Percentiles rank a stretch among this genome's conserved stretches.
Conservation (phyloP, 2,329 filamentous ascomycete genomes). For the Ilyonectria mors-panacis region DNA sequence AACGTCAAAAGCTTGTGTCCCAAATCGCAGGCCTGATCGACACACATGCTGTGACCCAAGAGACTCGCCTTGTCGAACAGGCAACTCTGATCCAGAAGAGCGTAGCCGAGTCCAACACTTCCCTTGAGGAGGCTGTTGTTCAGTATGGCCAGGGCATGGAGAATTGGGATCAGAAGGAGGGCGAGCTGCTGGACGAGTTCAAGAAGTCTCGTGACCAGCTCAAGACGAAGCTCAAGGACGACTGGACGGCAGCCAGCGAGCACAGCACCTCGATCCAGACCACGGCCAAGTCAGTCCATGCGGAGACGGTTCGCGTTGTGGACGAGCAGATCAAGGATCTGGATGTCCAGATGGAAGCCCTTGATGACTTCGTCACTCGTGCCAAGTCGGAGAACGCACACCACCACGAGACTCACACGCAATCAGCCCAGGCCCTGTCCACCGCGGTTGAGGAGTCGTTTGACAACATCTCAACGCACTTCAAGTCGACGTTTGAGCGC, state of each 20-base stretch:
- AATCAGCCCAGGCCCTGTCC: slow-evolving; percentile 77
- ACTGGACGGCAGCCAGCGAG: slow-evolving; percentile 85
- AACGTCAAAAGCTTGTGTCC: slow-evolving; percentile 80
- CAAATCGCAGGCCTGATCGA: slow-evolving; percentile 86
- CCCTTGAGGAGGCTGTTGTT: slow-evolving; percentile 75
- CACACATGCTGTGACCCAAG: slow-evolving; percentile 80
- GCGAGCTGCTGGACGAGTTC: slow-evolving; percentile 78
- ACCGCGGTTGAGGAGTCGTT: slow-evolving; percentile 81
- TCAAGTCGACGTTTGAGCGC: slow-evolving; percentile 77
- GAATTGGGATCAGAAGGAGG: slow-evolving; percentile 79
- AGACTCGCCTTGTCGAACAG: slow-evolving; percentile 76
- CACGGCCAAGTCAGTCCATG: slow-evolving; percentile 89
- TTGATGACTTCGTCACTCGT: slow-evolving; percentile 91
- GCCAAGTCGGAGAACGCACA: slow-evolving; percentile 85
- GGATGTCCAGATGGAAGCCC: slow-evolving; percentile 86
- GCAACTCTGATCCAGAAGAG: slow-evolving; percentile 75
- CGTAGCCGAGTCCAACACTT: slow-evolving; percentile 73
- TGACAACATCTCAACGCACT: slow-evolving; percentile 77
- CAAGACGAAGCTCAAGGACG: slow-evolving; percentile 86
- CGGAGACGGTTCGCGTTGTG: slow-evolving; percentile 90
- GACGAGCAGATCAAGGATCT: slow-evolving; percentile 91
- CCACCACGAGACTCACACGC: slow-evolving; percentile 79
- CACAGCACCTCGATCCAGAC: slow-evolving; percentile 88
- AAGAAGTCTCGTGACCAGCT: slow-evolving; percentile 81
- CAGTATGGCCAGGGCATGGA: slow-evolving; percentile 81